phyloP scores from a whole-genome alignment of 208 protist species.

The Wallacemonas rigidus region DNA sequence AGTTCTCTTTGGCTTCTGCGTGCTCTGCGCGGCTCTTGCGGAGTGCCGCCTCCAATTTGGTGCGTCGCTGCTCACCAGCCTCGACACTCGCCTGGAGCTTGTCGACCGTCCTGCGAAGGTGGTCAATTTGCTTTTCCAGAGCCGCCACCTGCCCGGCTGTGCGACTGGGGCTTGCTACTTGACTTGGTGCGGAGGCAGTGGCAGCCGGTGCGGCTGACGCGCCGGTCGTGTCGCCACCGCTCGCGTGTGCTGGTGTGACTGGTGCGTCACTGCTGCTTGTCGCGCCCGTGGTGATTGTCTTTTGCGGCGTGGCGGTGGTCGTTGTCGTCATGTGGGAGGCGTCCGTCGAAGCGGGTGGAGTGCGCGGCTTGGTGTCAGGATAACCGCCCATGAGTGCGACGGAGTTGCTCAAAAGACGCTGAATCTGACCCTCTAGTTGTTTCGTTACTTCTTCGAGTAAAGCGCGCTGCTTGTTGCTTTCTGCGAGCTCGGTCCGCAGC shows the following conservation, averaged over 20 bases:
- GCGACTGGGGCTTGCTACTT: constrained; percentile 7
- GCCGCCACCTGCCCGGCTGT: constrained; percentile 3
- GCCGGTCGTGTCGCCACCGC: neutral
- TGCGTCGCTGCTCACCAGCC: constrained; percentile 10
- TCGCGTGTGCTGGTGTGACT: neutral
- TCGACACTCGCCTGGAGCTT: constrained; percentile 4
- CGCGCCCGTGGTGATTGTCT: neutral
- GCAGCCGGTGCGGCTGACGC: constrained; percentile 1
- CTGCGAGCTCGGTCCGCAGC: constrained; percentile 20
- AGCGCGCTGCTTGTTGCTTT: constrained; percentile 29
- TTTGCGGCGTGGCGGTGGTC: neutral
- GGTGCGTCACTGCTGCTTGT: neutral
- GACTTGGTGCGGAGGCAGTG: constrained; percentile 28
- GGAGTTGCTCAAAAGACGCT: constrained; percentile 41
- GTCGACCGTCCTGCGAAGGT: constrained; percentile 18
- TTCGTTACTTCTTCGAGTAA: constrained; percentile 55
- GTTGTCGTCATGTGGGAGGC: neutral
- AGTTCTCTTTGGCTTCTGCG: constrained; percentile 34
- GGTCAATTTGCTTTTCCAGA: constrained; percentile 40
- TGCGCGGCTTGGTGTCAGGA: neutral
- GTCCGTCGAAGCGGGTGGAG: neutral
- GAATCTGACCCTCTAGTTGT: constrained; percentile 73
- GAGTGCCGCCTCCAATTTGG: constrained; percentile 30
- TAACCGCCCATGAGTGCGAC: constrained; percentile 10
- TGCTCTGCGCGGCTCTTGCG: constrained; percentile 40